Conservation (phyloP, 805 yeast genomes). For the Cyberlindnera misumaiensis region DNA sequence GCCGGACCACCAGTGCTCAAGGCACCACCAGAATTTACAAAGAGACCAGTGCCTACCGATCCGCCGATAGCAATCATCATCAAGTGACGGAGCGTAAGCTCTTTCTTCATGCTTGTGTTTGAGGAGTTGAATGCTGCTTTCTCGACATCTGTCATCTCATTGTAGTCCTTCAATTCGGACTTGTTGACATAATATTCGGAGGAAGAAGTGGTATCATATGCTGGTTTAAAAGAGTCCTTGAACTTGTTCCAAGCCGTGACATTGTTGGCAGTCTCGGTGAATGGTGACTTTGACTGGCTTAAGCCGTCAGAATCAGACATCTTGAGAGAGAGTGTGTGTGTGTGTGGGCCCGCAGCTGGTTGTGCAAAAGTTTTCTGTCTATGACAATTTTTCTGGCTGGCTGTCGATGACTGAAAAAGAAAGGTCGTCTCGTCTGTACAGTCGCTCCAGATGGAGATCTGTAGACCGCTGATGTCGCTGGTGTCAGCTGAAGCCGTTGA, state of each 20-base stretch:
- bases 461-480: no score
- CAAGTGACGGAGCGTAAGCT: conserved; percentile 44
- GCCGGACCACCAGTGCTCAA: conserved; percentile 59
- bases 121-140: conserved; percentile 30
- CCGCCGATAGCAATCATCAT: conserved; percentile 77
- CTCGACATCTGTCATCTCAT: conserved; percentile 29
- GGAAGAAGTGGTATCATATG: conserved; percentile 13
- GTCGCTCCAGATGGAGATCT: no score
- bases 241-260: conserved; percentile 18
- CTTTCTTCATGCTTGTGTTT: conserved; percentile 29
- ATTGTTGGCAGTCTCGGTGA: not conserved
- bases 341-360: no score
- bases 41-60: conserved; percentile 66
- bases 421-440: no score
- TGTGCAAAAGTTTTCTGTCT: no score
- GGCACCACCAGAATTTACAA: conserved; percentile 58
- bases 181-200: conserved; percentile 8
- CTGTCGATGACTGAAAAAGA: no score
- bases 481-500: no score
- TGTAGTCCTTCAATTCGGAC: conserved; percentile 12
- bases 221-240: conserved; percentile 42
- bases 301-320: no score
- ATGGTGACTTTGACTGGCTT: no score
- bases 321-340: no score
- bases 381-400: no score